Evolutionary conservation across 805 yeast genomes (phyloP).

Genomic region (Candida ponderosae): DNA sequence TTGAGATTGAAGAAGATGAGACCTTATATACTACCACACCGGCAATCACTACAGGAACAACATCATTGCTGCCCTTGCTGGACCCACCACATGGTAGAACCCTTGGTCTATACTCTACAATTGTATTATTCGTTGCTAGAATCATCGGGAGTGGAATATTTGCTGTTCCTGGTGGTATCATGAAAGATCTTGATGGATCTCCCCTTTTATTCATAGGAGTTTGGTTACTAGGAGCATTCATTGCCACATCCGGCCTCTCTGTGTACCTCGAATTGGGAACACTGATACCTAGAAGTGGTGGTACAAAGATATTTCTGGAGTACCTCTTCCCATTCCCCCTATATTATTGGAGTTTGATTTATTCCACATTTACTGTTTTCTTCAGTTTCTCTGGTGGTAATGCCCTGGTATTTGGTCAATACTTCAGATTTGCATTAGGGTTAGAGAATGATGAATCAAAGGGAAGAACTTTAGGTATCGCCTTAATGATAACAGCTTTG

Average conservation of each 20-base stretch:
- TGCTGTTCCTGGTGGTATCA: constrained; percentile 61
- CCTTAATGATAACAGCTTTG: constrained; percentile 26
- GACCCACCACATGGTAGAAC: constrained; percentile 60
- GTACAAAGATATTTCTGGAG: constrained; percentile 62
- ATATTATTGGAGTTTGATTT: constrained; percentile 42
- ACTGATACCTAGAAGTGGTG: constrained; percentile 63
- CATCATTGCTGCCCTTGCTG: constrained; percentile 4
- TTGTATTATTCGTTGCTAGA: constrained; percentile 54
- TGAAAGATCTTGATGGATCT: constrained; percentile 61
- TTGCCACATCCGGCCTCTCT: constrained; percentile 57
- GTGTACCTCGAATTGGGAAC: constrained; percentile 63
- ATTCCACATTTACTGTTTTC: constrained; percentile 38
- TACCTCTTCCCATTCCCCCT: constrained; percentile 51
- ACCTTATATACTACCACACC: constrained; percentile 5
- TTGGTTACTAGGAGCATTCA: constrained; percentile 52
- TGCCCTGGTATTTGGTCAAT: constrained; percentile 52
- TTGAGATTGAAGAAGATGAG: constrained; percentile 9
- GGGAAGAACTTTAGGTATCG: constrained; percentile 32
- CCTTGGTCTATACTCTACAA: constrained; percentile 56
- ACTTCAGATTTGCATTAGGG: constrained; percentile 35
- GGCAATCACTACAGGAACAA: not conserved
- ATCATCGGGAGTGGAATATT: constrained; percentile 71
- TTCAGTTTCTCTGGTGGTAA: constrained; percentile 49
- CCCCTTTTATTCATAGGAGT: constrained; percentile 48
- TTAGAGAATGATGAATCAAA: constrained; percentile 27